Percentiles rank a stretch among this genome's conserved stretches.
Evolutionary conservation across 257 asterid genomes (phyloP).

Genomic region (Leonotis leonurus): DNA sequence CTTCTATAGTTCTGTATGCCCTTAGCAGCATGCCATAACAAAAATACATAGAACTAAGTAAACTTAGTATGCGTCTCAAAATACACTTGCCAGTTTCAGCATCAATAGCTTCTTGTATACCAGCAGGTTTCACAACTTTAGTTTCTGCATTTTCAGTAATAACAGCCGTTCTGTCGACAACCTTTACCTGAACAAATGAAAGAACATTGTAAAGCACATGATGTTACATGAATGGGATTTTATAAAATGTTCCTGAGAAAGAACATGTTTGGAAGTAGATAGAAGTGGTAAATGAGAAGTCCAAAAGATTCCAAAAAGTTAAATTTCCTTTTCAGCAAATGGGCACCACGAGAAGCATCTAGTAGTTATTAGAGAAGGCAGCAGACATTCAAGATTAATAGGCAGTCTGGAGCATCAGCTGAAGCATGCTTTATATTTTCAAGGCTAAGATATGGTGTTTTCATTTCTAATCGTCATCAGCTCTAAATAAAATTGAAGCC

Average conservation of each 20-base stretch:
- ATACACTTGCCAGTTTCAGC: conserved; percentile 54
- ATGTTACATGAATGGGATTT: neutral
- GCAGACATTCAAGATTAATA: neutral
- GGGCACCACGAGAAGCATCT: no score
- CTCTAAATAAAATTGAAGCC: neutral
- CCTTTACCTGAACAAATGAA: no score
- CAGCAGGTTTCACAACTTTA: conserved; percentile 53
- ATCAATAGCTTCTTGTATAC: conserved; percentile 72
- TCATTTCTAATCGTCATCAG: neutral
- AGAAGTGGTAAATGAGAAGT: no score
- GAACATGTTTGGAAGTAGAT: neutral
- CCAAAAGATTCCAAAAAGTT: no score
- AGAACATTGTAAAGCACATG: neutral
- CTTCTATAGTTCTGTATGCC: no score
- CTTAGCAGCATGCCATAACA: no score
- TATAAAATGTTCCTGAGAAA: neutral
- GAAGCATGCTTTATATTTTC: neutral
- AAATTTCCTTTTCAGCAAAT: no score
- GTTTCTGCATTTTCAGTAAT: conserved; percentile 84
- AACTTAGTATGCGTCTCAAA: no score
- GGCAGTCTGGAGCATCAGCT: neutral
- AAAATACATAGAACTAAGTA: no score
- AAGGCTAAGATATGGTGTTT: no score
- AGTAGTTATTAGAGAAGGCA: neutral
- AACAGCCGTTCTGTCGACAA: no score